Evolutionary conservation across 139 green algal species (phyloP), one percentile per base, ranked within the genome.

Genomic region (Mychonastes homosphaera): DNA sequence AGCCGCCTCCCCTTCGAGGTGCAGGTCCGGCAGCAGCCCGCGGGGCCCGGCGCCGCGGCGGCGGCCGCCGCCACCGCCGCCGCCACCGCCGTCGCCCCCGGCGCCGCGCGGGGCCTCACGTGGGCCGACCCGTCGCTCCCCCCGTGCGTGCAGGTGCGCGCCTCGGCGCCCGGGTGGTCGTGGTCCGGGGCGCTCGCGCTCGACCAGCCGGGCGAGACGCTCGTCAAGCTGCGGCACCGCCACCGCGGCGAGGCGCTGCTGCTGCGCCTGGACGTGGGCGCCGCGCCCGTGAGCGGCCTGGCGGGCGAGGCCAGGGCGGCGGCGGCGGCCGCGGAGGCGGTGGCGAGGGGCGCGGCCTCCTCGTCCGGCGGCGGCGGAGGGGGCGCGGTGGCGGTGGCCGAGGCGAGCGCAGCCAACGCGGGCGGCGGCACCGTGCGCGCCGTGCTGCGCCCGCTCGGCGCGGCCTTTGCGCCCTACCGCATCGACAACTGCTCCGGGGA

Each of bases 401-500:
- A n/a, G 36, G 12, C 36, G 10, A n/a, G 36, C 36, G 12, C 36
- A n/a, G 32, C 62, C n/a, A 63, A 27, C 35, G 27, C 53, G 1
- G 44, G 43, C 9, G 35, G 41, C 18, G 65, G 65, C 16, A 45
- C 56, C 13, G 21, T 16, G 7, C 5, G 7, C 21, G 7, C 21
- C 47, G n/a, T 12, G 12, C 21, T 55, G 21, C 47, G 23, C 5
- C 47, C n/a, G 24, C n/a, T 34, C 21, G 6, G 5, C 47, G 21
- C 28, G 34, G 34, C 26, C 29, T 81, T 89, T 68, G 70, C 75
- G 13, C 80, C 80, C 0, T 85, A 84, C 51, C 70, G 86, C n/a
- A 69, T 95, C 18, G 86, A 95, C 61, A 95, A 95, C 68, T 91
- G 76, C 76, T 83, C 84, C 2, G 52, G 60, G 16, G 71, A 84